Conservation (phyloP, 108 stramenopile genomes). For the Skeletonema potamos region DNA sequence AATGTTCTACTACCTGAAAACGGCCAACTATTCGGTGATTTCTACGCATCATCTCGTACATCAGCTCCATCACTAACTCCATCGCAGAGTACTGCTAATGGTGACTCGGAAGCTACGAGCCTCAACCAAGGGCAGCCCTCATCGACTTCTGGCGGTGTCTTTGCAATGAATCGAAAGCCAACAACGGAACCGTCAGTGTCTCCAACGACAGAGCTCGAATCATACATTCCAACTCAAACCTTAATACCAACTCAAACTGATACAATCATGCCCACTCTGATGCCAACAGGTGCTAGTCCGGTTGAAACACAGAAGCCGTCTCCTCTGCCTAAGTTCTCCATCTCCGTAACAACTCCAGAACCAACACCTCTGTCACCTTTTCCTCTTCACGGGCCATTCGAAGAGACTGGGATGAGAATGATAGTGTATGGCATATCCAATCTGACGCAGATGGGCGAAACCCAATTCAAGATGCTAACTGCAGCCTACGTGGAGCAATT, state of each 20-base stretch:
- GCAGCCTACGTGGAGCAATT: slow-evolving; percentile 35
- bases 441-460: slow-evolving; percentile 20
- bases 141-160: not conserved
- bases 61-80: not conserved
- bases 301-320: not conserved
- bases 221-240: not conserved
- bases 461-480: slow-evolving; percentile 30
- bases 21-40: not conserved
- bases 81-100: not conserved
- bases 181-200: not conserved
- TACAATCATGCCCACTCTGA: not conserved
- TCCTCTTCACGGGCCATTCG: slow-evolving; percentile 26
- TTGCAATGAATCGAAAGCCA: not conserved
- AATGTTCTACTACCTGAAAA: not conserved
- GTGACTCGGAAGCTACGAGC: not conserved
- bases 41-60: not conserved
- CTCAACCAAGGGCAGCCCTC: not conserved
- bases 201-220: not conserved
- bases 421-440: slow-evolving; percentile 15
- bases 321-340: not conserved
- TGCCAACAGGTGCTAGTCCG: not conserved
- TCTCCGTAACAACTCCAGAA: not conserved
- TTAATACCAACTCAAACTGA: not conserved
- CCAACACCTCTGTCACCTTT: slow-evolving; percentile 4
- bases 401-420: slow-evolving; percentile 30